These are phyloP conservation scores for Coniophora puteana DNA, from an alignment of 1,284 basidiomycete species.

Conservation along the genomic window DNA sequence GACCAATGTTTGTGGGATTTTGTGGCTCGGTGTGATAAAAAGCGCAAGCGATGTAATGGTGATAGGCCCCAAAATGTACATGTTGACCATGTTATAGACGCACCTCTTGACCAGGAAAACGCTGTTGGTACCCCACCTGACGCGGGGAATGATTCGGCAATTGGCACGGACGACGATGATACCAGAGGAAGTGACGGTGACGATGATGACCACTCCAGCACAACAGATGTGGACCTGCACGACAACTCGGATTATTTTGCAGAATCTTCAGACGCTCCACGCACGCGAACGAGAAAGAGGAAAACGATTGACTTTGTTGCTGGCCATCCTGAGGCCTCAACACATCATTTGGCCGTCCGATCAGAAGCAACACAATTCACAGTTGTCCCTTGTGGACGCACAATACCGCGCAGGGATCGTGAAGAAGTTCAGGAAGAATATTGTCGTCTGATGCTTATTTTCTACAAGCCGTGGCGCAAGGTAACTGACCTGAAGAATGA, in stretches of 20 bases:
- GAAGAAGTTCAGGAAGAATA: neutral
- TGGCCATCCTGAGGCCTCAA: slow-evolving; percentile 16
- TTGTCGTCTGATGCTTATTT: slow-evolving; percentile 8
- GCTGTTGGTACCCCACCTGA: too few species aligned
- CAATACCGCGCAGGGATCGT: slow-evolving; percentile 21
- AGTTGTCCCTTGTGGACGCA: slow-evolving; percentile 25
- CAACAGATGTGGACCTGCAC: too few species aligned
- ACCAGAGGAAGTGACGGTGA: too few species aligned
- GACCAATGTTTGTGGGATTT: slow-evolving; percentile 31
- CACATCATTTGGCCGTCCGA: slow-evolving; percentile 10
- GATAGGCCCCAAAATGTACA: too few species aligned
- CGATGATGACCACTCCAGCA: too few species aligned
- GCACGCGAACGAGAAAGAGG: too few species aligned
- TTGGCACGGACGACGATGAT: neutral
- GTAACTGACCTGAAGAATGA: slow-evolving; percentile 18
- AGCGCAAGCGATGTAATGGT: neutral
- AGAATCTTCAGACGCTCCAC: too few species aligned
- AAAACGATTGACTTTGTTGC: too few species aligned
- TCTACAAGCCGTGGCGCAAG: slow-evolving; percentile 17
- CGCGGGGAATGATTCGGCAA: too few species aligned
- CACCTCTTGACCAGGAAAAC: too few species aligned
- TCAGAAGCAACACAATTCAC: slow-evolving; percentile 8
- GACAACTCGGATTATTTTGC: too few species aligned
- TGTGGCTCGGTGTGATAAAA: slow-evolving; percentile 20
- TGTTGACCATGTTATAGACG: too few species aligned